Conservation (phyloP, 768 basidiomycete species). For the Suillus ampliporus region DNA sequence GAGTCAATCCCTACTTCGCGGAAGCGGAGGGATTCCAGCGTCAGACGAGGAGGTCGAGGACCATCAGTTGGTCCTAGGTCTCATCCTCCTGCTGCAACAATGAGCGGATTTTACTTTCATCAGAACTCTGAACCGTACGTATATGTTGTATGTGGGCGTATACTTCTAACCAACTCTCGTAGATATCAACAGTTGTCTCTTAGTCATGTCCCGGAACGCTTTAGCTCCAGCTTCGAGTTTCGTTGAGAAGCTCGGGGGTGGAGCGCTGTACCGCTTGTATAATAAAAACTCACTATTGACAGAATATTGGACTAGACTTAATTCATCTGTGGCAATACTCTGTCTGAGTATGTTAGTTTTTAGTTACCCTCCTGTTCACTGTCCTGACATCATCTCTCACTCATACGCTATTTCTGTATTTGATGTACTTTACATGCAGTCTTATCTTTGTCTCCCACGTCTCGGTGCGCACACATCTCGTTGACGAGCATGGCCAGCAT, state of each 20-base stretch:
- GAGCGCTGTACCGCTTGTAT: conserved; percentile 9
- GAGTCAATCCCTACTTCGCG: conserved; percentile 44
- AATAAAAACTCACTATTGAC: conserved; percentile 9
- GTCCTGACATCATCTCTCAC: conserved; percentile 10
- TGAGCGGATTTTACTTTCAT: conserved; percentile 94
- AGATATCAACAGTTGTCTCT: conserved; percentile 92
- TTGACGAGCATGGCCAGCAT: background rate
- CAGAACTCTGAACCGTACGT: conserved; percentile 90
- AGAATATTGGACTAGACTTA: conserved; percentile 13
- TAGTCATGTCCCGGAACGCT: conserved; percentile 74
- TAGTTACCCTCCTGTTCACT: conserved; percentile 4
- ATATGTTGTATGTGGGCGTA: conserved; percentile 23
- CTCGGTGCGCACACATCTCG: background rate
- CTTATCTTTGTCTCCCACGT: background rate
- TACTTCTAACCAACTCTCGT: conserved; percentile 17
- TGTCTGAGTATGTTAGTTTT: conserved; percentile 13
- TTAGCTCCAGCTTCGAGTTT: conserved; percentile 85
- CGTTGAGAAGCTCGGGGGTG: conserved; percentile 51
- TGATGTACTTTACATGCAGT: conserved; percentile 1
- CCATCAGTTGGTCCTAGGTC: conserved; percentile 54
- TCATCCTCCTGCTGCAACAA: conserved; percentile 63
- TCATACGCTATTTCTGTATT: conserved; percentile 6
- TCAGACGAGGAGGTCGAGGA: conserved; percentile 49
- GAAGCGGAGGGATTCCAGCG: conserved; percentile 52
- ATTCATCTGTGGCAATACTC: background rate